A percentile compares a stretch with the other conserved stretches of the same genome.
phyloP scores from a whole-genome alignment of 208 protist species.

The Phytomonas francai region DNA sequence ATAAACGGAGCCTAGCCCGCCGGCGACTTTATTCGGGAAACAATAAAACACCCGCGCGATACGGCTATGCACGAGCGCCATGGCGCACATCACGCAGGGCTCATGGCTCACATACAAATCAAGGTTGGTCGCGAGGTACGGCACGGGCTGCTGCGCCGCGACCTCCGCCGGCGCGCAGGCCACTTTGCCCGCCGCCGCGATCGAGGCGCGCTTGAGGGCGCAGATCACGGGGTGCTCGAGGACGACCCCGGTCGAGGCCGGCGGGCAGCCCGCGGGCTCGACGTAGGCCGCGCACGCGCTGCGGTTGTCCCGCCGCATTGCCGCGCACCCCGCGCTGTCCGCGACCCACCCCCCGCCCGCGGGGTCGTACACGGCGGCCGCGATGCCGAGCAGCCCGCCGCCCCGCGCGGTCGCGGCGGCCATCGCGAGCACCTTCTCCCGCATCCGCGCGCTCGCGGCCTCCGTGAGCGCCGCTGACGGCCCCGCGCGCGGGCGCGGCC shows the following conservation, averaged over 20 bases:
- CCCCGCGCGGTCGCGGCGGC: background rate
- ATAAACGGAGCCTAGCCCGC: constrained; percentile 58
- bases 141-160: background rate
- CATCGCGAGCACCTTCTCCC: constrained; percentile 2
- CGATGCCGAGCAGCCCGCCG: constrained; percentile 24
- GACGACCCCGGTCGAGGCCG: constrained; percentile 10
- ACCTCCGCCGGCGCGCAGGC: background rate
- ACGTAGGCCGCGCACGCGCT: constrained; percentile 35
- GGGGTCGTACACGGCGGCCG: constrained; percentile 49
- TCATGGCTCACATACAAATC: constrained; percentile 88
- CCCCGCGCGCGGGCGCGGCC: constrained; percentile 22
- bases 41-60: constrained; percentile 78
- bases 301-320: constrained; percentile 24
- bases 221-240: constrained; percentile 75
- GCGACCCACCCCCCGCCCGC: constrained; percentile 23
- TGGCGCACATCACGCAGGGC: constrained; percentile 92
- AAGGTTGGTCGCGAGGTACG: constrained; percentile 85
- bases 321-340: constrained; percentile 29
- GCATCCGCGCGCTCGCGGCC: constrained; percentile 20
- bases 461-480: constrained; percentile 13
- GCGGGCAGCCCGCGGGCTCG: background rate
- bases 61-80: constrained; percentile 92
- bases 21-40: constrained; percentile 52
- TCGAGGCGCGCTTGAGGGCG: constrained; percentile 52
- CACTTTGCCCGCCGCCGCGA: constrained; percentile 13